These are phyloP conservation scores for Suillus spraguei DNA, from an alignment of 768 basidiomycete genomes.

Conservation along the genomic window DNA sequence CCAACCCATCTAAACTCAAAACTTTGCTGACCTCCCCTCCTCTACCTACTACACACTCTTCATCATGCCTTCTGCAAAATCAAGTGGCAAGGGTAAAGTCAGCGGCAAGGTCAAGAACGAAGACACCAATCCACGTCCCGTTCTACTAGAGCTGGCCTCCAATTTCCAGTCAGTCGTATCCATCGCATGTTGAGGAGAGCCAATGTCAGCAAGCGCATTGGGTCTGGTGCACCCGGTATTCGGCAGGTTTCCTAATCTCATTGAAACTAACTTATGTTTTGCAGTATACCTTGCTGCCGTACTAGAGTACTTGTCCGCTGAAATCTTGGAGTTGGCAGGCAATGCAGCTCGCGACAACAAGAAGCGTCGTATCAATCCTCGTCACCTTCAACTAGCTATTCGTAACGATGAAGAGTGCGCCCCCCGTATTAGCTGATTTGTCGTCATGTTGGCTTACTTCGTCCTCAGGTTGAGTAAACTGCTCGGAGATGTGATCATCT, in stretches of 20 bases:
- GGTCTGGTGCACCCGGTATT: conserved; percentile 82
- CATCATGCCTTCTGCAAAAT: conserved; percentile 31
- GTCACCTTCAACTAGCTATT: conserved; percentile 93
- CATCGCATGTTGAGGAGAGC: conserved; percentile 87
- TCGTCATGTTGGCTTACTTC: neutral
- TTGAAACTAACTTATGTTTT: neutral
- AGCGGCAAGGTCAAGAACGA: conserved; percentile 58
- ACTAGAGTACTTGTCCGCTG: conserved; percentile 90
- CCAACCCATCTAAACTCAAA: neutral
- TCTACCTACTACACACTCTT: neutral
- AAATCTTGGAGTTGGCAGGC: conserved; percentile 92
- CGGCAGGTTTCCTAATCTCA: neutral
- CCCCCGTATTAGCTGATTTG: neutral
- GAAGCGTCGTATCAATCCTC: conserved; percentile 94
- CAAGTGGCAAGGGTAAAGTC: conserved; percentile 36
- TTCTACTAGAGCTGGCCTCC: conserved; percentile 75
- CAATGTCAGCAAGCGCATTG: conserved; percentile 86
- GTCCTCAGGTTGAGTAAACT: conserved; percentile 62
- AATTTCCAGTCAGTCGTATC: conserved; percentile 93
- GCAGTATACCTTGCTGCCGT: conserved; percentile 92
- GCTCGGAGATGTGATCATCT: conserved; percentile 85
- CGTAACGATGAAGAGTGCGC: conserved; percentile 89
- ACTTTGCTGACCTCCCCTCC: neutral
- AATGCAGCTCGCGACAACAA: conserved; percentile 90
- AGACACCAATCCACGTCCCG: conserved; percentile 62